Evolutionary conservation across 148 eudicot species (phyloP).

Genomic region (Rhododendron ferrugineum): DNA sequence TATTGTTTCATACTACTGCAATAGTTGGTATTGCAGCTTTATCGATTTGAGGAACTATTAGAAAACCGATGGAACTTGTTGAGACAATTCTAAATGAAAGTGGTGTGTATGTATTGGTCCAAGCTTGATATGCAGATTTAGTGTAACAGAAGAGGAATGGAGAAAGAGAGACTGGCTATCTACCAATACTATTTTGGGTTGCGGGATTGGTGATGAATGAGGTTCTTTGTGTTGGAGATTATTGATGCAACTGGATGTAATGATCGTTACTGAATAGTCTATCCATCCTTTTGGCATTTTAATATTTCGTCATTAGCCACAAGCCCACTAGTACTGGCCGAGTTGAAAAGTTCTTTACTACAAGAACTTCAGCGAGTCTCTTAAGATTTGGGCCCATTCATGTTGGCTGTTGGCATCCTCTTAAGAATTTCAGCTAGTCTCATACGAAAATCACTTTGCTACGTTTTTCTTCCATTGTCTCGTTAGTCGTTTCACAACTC

Average conservation of each 20-base stretch:
- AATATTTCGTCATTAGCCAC: slow-evolving; percentile 3
- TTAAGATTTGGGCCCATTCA: background rate
- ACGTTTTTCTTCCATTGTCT: background rate
- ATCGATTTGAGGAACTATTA: background rate
- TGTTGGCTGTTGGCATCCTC: too few species aligned
- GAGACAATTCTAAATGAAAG: background rate
- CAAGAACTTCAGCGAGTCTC: background rate
- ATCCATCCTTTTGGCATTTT: background rate
- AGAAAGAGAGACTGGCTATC: background rate
- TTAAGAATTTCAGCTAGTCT: too few species aligned
- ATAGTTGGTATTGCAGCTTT: background rate
- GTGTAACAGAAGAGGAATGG: background rate
- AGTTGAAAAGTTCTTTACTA: background rate
- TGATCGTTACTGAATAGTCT: background rate
- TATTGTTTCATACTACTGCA: background rate
- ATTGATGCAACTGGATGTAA: background rate
- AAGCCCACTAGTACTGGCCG: background rate
- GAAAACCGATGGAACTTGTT: background rate
- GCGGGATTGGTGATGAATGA: background rate
- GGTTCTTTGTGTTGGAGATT: background rate
- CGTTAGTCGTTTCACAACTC: background rate
- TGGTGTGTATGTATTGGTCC: background rate
- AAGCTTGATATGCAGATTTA: background rate
- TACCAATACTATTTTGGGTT: background rate
- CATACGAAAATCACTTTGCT: background rate